Evolutionary conservation across 2,329 filamentous ascomycete species (phyloP).

Genomic region (Botrytis fragariae): DNA sequence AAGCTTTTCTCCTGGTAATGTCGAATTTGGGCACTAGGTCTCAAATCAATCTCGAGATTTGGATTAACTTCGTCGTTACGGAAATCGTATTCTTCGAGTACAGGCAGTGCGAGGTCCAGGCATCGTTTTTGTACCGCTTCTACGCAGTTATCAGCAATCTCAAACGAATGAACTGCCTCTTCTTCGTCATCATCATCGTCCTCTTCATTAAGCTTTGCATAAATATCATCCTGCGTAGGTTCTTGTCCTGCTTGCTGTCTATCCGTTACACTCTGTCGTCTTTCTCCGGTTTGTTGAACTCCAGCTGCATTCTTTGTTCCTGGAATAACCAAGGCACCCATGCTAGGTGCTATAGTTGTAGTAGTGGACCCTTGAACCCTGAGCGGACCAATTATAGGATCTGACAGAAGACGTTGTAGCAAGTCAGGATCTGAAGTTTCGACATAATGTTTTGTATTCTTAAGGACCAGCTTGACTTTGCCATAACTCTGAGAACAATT

Average conservation of each 20-base stretch:
- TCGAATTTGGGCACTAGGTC: constrained; percentile 84
- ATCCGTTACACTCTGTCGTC: constrained; percentile 41
- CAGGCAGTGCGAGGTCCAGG: constrained; percentile 78
- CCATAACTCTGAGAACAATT: constrained; percentile 87
- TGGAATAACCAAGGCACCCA: constrained; percentile 84
- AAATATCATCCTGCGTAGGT: constrained; percentile 64
- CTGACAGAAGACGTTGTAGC: constrained; percentile 81
- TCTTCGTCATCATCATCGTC: constrained; percentile 81
- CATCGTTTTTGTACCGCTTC: constrained; percentile 88
- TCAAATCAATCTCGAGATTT: constrained; percentile 89
- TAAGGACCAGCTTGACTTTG: constrained; percentile 91
- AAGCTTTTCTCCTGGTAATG: constrained; percentile 96
- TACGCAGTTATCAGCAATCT: constrained; percentile 79
- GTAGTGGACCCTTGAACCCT: constrained; percentile 69
- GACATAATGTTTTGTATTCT: constrained; percentile 91
- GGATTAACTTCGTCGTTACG: constrained; percentile 85
- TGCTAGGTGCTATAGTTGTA: constrained; percentile 78
- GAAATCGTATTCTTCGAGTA: constrained; percentile 97
- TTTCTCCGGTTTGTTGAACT: constrained; percentile 66
- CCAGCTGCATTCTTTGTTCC: constrained; percentile 92
- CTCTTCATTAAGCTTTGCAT: constrained; percentile 71
- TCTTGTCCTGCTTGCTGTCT: constrained; percentile 49
- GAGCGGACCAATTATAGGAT: constrained; percentile 75
- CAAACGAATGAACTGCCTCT: constrained; percentile 88
- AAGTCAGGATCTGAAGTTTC: constrained; percentile 88